Evolutionary conservation across 2,329 filamentous ascomycete genomes (phyloP), one percentile per base, ranked within the genome.

Genomic region (Pseudocercospora pini-densiflorae): DNA sequence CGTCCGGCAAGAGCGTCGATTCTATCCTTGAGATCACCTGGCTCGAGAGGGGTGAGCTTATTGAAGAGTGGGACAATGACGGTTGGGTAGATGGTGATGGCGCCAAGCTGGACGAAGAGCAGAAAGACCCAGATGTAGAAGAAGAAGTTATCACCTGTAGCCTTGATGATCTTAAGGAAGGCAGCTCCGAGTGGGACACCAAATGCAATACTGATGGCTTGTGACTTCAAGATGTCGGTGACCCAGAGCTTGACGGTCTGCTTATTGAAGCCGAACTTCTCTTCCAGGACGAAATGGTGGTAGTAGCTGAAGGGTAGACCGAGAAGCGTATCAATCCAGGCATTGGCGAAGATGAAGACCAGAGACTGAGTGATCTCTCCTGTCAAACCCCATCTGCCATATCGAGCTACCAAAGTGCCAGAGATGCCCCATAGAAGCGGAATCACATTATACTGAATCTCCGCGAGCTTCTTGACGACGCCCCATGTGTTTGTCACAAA

Each of bases 211-310:
- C 43, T 23, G 40, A 61, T 23, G 23, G 59, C 45, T 23, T 61
- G 59, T 3, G 40, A 61, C 59, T 61, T 49, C 23, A 49, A 7
- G 12, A 49, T 29, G 21, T 61, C 45, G 19, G 59, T 61, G 7
- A 61, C 78, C 85, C 94, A 99, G 31, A 98, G 85, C 79, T 89
- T 89, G 63, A 93, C 83, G 0, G 95, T 98, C 85, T 97, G 93
- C 84, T 99, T 99, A 82, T 99, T 99, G 88, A 99, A 99, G 59
- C 95, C 95, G 75, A 97, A 99, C 78, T 93, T 92, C 82, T 97
- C 94, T 81, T 99, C 95, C 63, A 99, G 85, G 57, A 98, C 92
- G 77, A 99, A 99, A 12, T 93, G 95, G 82, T 94, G 90, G 84
- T 98, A 99, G 79, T 97, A 89, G 63, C 89, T 91, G 67, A 89